Conservation (phyloP, 2,329 filamentous ascomycete genomes). For the Stachybotrys elegans region DNA sequence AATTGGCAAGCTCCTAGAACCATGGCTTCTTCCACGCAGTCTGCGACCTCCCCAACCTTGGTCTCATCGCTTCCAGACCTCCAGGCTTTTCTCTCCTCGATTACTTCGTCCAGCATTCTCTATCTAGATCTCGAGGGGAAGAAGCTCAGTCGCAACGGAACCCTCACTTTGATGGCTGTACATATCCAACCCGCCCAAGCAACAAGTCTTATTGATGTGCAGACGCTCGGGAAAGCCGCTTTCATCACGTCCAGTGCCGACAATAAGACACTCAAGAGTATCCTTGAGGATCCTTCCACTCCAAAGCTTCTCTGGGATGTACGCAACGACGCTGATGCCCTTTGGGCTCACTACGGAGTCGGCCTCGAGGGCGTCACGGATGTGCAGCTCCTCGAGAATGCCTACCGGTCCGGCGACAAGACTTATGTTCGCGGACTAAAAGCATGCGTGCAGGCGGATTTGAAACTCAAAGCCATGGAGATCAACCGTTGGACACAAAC, state of each 20-base stretch:
- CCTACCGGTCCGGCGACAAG: background rate
- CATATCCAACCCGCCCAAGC: background rate
- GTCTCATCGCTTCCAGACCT: background rate
- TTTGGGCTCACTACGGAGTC: conserved; percentile 2
- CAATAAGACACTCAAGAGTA: background rate
- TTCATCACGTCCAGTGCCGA: background rate
- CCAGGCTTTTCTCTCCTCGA: background rate
- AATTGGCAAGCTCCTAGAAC: too few species aligned
- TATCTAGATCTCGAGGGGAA: conserved; percentile 2
- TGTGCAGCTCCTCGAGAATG: conserved; percentile 3
- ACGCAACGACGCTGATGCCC: conserved; percentile 5
- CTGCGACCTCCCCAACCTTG: too few species aligned
- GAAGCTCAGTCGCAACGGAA: conserved; percentile 1
- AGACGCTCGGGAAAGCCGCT: background rate
- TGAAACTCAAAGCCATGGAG: background rate
- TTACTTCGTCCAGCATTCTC: background rate
- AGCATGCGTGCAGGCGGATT: background rate
- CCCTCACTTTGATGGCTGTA: background rate
- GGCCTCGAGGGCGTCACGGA: conserved; percentile 1
- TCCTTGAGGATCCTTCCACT: background rate
- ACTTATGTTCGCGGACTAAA: background rate
- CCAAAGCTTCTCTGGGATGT: conserved; percentile 5
- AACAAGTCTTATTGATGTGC: background rate
- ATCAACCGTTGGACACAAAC: background rate
- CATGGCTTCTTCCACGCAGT: too few species aligned